A percentile compares a stretch with the other conserved stretches of the same genome.
These are phyloP conservation scores for Quambalaria eucalypti DNA, from an alignment of 1,284 basidiomycete species.

Conservation along the genomic window DNA sequence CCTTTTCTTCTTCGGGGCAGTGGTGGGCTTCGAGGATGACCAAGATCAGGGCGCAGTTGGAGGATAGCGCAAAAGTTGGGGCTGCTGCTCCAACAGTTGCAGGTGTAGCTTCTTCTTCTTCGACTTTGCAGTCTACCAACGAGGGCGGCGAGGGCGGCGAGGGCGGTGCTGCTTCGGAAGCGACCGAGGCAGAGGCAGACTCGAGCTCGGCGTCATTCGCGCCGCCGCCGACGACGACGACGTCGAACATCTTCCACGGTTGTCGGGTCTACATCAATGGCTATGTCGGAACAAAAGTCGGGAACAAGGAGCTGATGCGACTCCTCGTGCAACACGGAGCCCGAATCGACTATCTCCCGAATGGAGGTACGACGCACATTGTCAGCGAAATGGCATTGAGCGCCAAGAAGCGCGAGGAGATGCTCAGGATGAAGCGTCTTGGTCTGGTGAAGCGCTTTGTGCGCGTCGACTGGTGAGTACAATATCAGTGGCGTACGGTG, in stretches of 20 bases:
- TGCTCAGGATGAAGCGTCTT: neutral
- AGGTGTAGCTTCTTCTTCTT: too few species aligned
- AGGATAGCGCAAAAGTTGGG: neutral
- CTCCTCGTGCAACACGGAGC: neutral
- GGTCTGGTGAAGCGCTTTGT: neutral
- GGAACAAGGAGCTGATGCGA: conserved; percentile 1
- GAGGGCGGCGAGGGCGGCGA: too few species aligned
- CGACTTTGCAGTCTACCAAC: too few species aligned
- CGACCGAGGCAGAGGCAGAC: too few species aligned
- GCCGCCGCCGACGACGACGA: too few species aligned
- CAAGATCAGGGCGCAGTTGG: neutral
- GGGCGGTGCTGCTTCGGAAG: neutral
- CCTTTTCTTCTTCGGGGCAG: neutral
- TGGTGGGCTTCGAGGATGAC: neutral
- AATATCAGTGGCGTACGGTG: too few species aligned
- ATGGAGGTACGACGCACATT: neutral
- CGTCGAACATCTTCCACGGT: neutral
- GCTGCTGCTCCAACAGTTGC: too few species aligned
- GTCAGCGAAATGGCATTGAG: neutral
- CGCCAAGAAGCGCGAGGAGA: neutral
- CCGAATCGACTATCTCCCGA: neutral
- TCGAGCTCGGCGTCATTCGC: too few species aligned
- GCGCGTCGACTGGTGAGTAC: neutral
- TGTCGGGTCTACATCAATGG: neutral
- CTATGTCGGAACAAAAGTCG: neutral